A percentile compares a stretch with the other conserved stretches of the same genome.
phyloP scores from a whole-genome alignment of 106 monocot species.

The Agapanthus africanus region DNA sequence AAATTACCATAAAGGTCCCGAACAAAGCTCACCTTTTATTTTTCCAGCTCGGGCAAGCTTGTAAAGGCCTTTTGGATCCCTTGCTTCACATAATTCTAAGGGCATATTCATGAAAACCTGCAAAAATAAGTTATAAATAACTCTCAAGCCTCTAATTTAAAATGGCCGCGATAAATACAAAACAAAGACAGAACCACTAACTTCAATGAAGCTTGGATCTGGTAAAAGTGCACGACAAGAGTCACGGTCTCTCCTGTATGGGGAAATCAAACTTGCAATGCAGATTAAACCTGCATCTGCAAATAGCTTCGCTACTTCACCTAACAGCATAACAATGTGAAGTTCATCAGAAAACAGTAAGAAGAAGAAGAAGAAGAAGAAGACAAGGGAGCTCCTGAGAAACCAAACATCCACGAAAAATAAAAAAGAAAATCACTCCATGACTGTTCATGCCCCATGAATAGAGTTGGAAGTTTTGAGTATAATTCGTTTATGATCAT shows the following conservation, averaged over 20 bases:
- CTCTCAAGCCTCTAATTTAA: too few species aligned
- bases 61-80: conserved; percentile 90
- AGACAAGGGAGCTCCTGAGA: too few species aligned
- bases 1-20: background rate
- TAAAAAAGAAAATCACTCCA: background rate
- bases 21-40: conserved; percentile 54
- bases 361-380: too few species aligned
- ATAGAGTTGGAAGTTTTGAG: too few species aligned
- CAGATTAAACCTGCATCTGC: conserved; percentile 87
- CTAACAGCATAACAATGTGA: conserved; percentile 30
- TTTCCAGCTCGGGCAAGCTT: conserved; percentile 91
- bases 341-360: too few species aligned
- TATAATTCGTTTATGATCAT: background rate
- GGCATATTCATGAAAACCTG: conserved; percentile 91
- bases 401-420: background rate
- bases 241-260: conserved; percentile 76
- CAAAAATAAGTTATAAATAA: conserved; percentile 5
- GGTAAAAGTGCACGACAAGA: conserved; percentile 55
- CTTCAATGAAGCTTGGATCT: conserved; percentile 70
- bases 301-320: conserved; percentile 84
- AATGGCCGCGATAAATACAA: background rate
- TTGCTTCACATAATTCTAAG: conserved; percentile 70
- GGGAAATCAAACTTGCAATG: conserved; percentile 86
- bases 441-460: too few species aligned
- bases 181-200: conserved; percentile 3